These are phyloP conservation scores for Tubosaeta sp. DNA, from an alignment of 768 basidiomycete species.

Conservation along the genomic window DNA sequence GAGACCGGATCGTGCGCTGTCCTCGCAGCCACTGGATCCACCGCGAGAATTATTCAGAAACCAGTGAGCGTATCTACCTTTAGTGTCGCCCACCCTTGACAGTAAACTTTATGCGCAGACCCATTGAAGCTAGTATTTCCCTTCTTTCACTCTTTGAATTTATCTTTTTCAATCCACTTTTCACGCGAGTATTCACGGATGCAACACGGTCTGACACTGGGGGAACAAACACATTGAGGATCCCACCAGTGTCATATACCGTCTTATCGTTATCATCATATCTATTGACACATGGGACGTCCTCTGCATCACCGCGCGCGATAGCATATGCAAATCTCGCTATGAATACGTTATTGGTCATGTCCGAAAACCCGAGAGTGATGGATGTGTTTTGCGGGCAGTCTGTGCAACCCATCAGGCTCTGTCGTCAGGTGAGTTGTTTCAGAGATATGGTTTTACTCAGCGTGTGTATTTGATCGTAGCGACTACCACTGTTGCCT, in stretches of 20 bases:
- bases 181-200: conserved; percentile 45
- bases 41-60: conserved; percentile 53
- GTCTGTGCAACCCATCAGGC: conserved; percentile 38
- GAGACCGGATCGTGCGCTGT: conserved; percentile 51
- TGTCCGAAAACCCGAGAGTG: conserved; percentile 47
- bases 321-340: conserved; percentile 59
- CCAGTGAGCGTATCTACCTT: conserved; percentile 37
- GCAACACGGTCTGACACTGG: conserved; percentile 28
- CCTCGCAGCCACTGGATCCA: conserved; percentile 42
- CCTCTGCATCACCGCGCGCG: conserved; percentile 52
- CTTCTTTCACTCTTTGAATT: conserved; percentile 63
- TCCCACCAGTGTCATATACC: conserved; percentile 41
- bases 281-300: conserved; percentile 63
- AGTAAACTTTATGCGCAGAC: conserved; percentile 37
- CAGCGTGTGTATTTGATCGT: neutral
- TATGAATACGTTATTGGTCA: conserved; percentile 48
- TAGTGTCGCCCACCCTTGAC: neutral
- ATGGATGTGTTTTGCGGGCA: conserved; percentile 45
- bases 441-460: neutral
- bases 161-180: conserved; percentile 45
- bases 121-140: conserved; percentile 55
- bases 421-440: conserved; percentile 59
- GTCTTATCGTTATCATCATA: conserved; percentile 61
- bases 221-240: conserved; percentile 15
- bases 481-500: conserved; percentile 55